Evolutionary conservation across 1,284 basidiomycete species (phyloP), one percentile per base, ranked within the genome.

Genomic region (Pseudozyma tsukubaensis): DNA sequence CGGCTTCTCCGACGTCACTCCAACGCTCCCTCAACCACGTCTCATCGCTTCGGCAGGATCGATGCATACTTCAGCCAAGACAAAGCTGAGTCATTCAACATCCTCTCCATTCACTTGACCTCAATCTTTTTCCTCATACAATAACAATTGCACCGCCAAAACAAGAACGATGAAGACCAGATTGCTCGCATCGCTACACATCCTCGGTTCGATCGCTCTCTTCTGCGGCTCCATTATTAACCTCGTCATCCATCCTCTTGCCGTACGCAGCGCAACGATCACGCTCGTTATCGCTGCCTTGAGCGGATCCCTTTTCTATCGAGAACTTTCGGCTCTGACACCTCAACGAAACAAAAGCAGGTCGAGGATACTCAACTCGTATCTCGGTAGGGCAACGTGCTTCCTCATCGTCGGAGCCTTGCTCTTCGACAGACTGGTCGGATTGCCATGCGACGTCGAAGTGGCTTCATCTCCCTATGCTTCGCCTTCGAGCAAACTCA

Each of bases 181-280:
- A 9, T 7, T 61, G 6, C 16, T 50, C 0, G 19, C 47, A 18
- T 21, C 36, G 12, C 39, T 69, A 11, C 60, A 63, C 57, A 24
- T 63, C 10, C 1, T 69, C 8, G 44, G 36, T 8, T 59, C 60
- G 0, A 36, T 56, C 18, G 11, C 32, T 7, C 29, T 59, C 4
- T 49, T n/a, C 10, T 21, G 16, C 3, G 43, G 40, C n/a, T 47
- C 60, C 0, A 43, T 29, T 5, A 34, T 56, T 29, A 50, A 59
- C 37, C 14, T 59, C 10, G 37, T 69, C 49, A 43, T 54, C 10
- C 66, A 69, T 39, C 66, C 66, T 1, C 36, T 69, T 1, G 18
- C 13, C 24, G 34, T 59, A 16, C 35, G 49, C 34, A 37, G 8
- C 4, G 18, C 39, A 11, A 49, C 66, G 5, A 45, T 69, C 49